phyloP scores from a whole-genome alignment of 2,329 filamentous ascomycete species.

The Calonectria montana region DNA sequence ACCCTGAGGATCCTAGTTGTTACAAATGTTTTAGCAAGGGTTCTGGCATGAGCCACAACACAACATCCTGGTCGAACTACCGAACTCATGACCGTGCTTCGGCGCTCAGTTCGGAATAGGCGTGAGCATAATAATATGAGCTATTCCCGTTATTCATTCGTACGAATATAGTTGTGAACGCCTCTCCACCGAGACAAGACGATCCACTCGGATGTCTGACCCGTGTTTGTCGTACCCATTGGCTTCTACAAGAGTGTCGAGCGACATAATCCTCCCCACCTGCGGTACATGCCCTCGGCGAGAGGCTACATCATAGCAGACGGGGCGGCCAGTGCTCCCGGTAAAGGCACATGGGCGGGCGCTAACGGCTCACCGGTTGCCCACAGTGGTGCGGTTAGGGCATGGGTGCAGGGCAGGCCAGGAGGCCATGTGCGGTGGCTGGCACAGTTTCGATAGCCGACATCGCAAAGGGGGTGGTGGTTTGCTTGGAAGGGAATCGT shows the following conservation, averaged over 20 bases:
- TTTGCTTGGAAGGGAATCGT: constrained; percentile 25
- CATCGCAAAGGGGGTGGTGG: constrained; percentile 18
- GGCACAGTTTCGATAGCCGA: constrained; percentile 20
- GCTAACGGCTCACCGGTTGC: constrained; percentile 15
- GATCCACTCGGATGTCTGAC: constrained; percentile 4
- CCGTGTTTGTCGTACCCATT: not conserved
- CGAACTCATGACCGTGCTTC: not conserved
- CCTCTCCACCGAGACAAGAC: not conserved
- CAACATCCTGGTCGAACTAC: constrained; percentile 2
- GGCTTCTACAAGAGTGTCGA: not conserved
- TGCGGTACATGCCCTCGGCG: not conserved
- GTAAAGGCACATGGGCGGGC: not conserved
- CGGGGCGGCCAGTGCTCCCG: not conserved
- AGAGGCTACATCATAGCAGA: not conserved
- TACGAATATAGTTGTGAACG: constrained; percentile 5
- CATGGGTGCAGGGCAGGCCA: not conserved
- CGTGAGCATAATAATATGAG: not conserved
- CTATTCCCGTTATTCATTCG: constrained; percentile 5
- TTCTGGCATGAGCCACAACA: constrained; percentile 2
- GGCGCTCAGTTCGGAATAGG: not conserved
- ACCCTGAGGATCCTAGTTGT: constrained; percentile 1
- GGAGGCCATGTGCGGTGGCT: constrained; percentile 18
- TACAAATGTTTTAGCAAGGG: constrained; percentile 7
- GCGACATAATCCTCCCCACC: constrained; percentile 8
- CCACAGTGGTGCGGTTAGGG: constrained; percentile 23